phyloP scores from a whole-genome alignment of 768 basidiomycete genomes.

The Gloeophyllum trabeum region DNA sequence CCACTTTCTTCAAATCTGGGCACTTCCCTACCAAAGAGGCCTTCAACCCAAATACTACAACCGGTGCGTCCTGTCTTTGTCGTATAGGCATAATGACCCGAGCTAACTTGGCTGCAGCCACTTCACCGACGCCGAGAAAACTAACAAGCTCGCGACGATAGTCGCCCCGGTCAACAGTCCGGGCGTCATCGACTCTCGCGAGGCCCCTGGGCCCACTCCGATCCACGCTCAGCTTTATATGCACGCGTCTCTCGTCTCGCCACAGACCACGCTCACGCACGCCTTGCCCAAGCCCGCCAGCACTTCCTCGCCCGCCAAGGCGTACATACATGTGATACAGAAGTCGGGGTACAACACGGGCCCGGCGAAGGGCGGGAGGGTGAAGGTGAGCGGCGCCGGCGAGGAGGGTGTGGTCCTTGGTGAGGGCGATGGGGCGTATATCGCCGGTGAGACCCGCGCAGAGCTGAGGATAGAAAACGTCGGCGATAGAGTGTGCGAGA shows the following conservation, averaged over 20 bases:
- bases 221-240: slow-evolving; percentile 58
- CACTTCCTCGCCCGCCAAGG: slow-evolving; percentile 31
- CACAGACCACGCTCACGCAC: slow-evolving; percentile 41
- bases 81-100: background rate
- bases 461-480: slow-evolving; percentile 45
- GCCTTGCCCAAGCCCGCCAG: slow-evolving; percentile 22
- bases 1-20: slow-evolving; percentile 70
- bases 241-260: slow-evolving; percentile 65
- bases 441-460: slow-evolving; percentile 36
- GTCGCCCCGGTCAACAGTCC: slow-evolving; percentile 62
- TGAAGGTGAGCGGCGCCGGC: slow-evolving; percentile 36
- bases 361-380: slow-evolving; percentile 39
- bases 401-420: slow-evolving; percentile 40
- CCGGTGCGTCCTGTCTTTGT: slow-evolving; percentile 25
- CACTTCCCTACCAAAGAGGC: slow-evolving; percentile 29
- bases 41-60: slow-evolving; percentile 81
- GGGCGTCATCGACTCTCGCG: slow-evolving; percentile 50
- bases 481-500: slow-evolving; percentile 57
- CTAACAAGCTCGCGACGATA: slow-evolving; percentile 54
- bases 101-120: slow-evolving; percentile 25
- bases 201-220: slow-evolving; percentile 73
- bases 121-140: slow-evolving; percentile 77
- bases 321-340: slow-evolving; percentile 82
- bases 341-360: slow-evolving; percentile 68
- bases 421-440: slow-evolving; percentile 86